Base-by-base conservation (phyloP, 2,329 filamentous ascomycete species). In the Tolypocladium inflatum region DNA sequence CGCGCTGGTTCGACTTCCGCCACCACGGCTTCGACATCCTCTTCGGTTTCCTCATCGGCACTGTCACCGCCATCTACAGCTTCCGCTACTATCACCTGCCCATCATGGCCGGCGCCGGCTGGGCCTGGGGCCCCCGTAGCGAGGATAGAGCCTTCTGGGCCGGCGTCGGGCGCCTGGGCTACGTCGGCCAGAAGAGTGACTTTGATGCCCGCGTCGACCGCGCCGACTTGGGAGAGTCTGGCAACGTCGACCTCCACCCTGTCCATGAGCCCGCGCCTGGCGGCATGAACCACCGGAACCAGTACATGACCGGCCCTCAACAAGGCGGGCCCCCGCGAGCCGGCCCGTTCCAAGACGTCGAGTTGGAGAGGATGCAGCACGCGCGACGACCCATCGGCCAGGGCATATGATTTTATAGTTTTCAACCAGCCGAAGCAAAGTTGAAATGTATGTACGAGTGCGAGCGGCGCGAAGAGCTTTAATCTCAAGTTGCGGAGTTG, bases 11-110 rank as follows among this genome's bases (percentile, higher is more conserved):
- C 60, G 87, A 97, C 71, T 95, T 87, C 75, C 85, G 90, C 43
- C 93, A 97, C 71, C 89, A 93, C 70, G 91, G 87, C n/a, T 93
- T 96, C 70, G 93, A 97, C 63, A 89, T 97, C 63, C 74, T 97
- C 2, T 90, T 89, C 62, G 93, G 93, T n/a, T 88, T 87, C 57
- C 63, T 89, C 15, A 88, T 97, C 61, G 93, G 93, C 10, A 80
- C 87, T 17, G 73, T 85, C 51, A 83, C 83, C 42, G 83, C 89
- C 23, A 86, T 86, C 69, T 85, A 93, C 64, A 82, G 86, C 3
- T 96, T 96, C 76, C 80, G 89, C 30, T 90, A 87, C 76, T 97
- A 96, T 69, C 91, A 97, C 68, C 75, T 94, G 11, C 90, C 91
- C 0, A 85, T 96, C 61, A 67, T 64, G 26, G 67, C 68, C n/a